Conservation (phyloP, 371 early-diverging fungal genomes). For the Actinomortierella wolfii region DNA sequence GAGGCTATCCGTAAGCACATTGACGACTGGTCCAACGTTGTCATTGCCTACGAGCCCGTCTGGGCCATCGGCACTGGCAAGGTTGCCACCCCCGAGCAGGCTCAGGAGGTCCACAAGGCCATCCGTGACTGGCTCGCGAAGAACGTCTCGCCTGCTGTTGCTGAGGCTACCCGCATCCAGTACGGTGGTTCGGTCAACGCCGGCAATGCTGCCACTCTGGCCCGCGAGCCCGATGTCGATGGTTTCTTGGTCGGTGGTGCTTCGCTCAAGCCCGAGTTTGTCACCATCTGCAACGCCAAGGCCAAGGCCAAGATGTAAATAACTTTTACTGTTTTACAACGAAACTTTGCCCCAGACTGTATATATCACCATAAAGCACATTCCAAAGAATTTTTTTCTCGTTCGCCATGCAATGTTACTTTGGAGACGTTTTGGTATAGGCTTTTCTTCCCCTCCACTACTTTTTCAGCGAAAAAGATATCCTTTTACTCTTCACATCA, state of each 20-base stretch:
- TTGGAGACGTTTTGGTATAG: too few species aligned
- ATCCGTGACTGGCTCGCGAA: slow-evolving; percentile 89
- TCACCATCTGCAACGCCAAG: slow-evolving; percentile 67
- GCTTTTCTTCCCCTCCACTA: too few species aligned
- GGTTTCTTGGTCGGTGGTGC: slow-evolving; percentile 99
- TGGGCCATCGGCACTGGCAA: slow-evolving; percentile 99
- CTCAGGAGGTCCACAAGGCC: slow-evolving; percentile 93
- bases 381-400: too few species aligned
- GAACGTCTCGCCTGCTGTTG: slow-evolving; percentile 82
- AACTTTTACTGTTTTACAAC: too few species aligned
- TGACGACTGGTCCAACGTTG: slow-evolving; percentile 90
- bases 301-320: slow-evolving; percentile 31
- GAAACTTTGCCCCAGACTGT: too few species aligned
- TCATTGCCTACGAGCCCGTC: slow-evolving; percentile 99
- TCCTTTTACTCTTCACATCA: too few species aligned
- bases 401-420: too few species aligned
- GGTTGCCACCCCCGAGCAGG: slow-evolving; percentile 96
- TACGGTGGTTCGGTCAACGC: slow-evolving; percentile 97
- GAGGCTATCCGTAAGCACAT: slow-evolving; percentile 74
- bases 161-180: slow-evolving; percentile 90
- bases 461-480: too few species aligned
- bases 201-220: slow-evolving; percentile 78
- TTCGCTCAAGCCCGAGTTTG: slow-evolving; percentile 90
- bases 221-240: slow-evolving; percentile 88
- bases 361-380: too few species aligned